These are phyloP conservation scores for Pseudotsuga menziesii DNA, from an alignment of 75 land plant genomes.

Conservation along the genomic window DNA sequence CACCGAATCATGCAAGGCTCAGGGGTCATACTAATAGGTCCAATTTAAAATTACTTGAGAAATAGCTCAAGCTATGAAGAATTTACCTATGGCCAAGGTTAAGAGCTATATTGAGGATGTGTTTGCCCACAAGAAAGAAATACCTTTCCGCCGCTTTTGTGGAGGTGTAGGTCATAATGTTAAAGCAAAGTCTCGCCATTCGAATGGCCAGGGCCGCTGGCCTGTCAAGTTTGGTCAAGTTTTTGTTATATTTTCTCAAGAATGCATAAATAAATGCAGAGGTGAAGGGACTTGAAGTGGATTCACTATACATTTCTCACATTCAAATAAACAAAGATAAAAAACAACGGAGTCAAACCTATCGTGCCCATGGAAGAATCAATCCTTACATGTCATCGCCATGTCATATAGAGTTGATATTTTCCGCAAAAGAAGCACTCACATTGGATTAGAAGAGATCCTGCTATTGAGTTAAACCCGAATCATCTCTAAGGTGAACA, in stretches of 20 bases:
- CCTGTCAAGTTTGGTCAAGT: constrained; percentile 75
- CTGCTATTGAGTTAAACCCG: no score
- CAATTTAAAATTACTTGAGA: no score
- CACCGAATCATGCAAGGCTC: no score
- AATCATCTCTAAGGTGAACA: no score
- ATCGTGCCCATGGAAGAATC: constrained; percentile 69
- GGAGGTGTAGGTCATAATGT: constrained; percentile 95
- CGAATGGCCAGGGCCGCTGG: constrained; percentile 92
- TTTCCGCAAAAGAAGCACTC: constrained; percentile 90
- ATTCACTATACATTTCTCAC: constrained; percentile 46
- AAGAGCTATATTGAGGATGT: constrained; percentile 95
- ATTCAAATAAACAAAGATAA: constrained; percentile 65
- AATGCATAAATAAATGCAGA: constrained; percentile 94
- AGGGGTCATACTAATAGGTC: no score
- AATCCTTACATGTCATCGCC: constrained; percentile 97
- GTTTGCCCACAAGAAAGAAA: constrained; percentile 81
- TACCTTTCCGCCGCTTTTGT: constrained; percentile 79
- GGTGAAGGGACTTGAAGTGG: constrained; percentile 68
- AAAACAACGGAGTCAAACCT: constrained; percentile 63
- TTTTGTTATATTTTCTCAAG: constrained; percentile 68
- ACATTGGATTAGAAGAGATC: no score
- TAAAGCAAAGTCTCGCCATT: constrained; percentile 86
- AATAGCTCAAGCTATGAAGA: constrained; percentile 82
- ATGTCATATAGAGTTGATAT: constrained; percentile 86
- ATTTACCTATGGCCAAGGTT: constrained; percentile 76